These are phyloP conservation scores for Fusarium poae DNA, from an alignment of 2,329 filamentous ascomycete genomes.

Conservation along the genomic window DNA sequence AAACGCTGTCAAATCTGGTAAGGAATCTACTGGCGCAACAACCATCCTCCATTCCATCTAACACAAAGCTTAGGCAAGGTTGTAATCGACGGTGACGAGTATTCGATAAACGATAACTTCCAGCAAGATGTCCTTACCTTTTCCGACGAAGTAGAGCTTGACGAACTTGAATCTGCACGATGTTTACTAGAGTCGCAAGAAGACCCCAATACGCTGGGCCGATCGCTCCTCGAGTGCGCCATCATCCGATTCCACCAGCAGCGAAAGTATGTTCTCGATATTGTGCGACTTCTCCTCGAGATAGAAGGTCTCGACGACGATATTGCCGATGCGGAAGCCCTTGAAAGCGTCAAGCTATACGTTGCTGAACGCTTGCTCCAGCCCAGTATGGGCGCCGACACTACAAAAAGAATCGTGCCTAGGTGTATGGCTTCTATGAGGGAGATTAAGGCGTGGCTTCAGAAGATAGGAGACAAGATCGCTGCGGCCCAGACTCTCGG, in stretches of 20 bases:
- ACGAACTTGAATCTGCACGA: slow-evolving; percentile 86
- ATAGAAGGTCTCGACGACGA: slow-evolving; percentile 70
- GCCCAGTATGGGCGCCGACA: slow-evolving; percentile 50
- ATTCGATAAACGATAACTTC: slow-evolving; percentile 87
- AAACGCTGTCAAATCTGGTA: slow-evolving; percentile 76
- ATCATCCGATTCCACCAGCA: slow-evolving; percentile 91
- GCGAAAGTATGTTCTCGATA: slow-evolving; percentile 85
- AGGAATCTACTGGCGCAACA: slow-evolving; percentile 40
- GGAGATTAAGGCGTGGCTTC: slow-evolving; percentile 81
- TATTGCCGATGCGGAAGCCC: slow-evolving; percentile 56
- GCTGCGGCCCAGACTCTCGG: slow-evolving; percentile 82
- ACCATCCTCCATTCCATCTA: slow-evolving; percentile 20
- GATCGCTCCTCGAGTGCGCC: slow-evolving; percentile 80
- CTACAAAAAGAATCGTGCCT: slow-evolving; percentile 73
- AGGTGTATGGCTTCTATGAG: slow-evolving; percentile 83
- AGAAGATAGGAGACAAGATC: slow-evolving; percentile 79
- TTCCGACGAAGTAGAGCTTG: slow-evolving; percentile 88
- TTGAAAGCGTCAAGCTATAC: slow-evolving; percentile 54
- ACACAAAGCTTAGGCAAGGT: slow-evolving; percentile 74
- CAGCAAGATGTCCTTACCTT: slow-evolving; percentile 84
- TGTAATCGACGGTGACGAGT: slow-evolving; percentile 78
- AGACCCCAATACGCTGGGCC: slow-evolving; percentile 76
- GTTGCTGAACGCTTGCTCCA: slow-evolving; percentile 54
- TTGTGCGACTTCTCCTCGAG: slow-evolving; percentile 82
- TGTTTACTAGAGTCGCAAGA: slow-evolving; percentile 81